Evolutionary conservation across 73 alveolate species (phyloP).

Genomic region (Breviolum minutum): DNA sequence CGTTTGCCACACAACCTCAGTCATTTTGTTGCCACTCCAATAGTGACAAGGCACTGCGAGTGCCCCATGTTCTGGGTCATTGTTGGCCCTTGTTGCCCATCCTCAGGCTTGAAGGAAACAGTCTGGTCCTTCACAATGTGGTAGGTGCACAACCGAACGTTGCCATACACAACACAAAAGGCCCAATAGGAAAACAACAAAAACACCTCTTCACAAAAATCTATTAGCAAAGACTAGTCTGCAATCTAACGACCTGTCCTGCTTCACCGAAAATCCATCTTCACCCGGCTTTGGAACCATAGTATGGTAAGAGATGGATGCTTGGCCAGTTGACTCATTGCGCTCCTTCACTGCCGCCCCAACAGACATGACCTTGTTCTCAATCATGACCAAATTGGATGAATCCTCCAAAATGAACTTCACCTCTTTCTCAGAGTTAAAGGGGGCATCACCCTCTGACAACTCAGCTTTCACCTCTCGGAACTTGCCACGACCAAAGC

Average conservation of each 20-base stretch:
- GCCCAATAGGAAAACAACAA: too few species aligned
- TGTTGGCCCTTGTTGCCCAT: neutral
- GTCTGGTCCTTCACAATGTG: neutral
- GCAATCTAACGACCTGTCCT: neutral
- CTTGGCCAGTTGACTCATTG: neutral
- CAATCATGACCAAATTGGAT: neutral
- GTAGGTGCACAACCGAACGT: neutral
- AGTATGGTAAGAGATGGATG: neutral
- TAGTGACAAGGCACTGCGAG: neutral
- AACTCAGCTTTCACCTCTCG: constrained; percentile 2
- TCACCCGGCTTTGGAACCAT: neutral
- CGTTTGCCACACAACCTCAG: neutral
- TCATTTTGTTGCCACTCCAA: neutral
- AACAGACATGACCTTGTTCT: neutral
- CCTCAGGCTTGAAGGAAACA: constrained; percentile 7
- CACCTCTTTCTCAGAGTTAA: neutral
- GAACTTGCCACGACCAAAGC: constrained; percentile 32
- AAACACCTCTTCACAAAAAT: neutral
- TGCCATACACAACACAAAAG: too few species aligned
- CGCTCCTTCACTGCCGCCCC: neutral
- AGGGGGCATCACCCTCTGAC: neutral
- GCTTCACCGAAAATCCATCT: neutral
- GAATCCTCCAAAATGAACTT: neutral
- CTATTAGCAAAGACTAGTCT: neutral
- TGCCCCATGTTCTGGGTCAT: neutral